A percentile compares a stretch with the other conserved stretches of the same genome.
Conservation (phyloP, 2,329 filamentous ascomycete species). For the Monilinia laxa region DNA sequence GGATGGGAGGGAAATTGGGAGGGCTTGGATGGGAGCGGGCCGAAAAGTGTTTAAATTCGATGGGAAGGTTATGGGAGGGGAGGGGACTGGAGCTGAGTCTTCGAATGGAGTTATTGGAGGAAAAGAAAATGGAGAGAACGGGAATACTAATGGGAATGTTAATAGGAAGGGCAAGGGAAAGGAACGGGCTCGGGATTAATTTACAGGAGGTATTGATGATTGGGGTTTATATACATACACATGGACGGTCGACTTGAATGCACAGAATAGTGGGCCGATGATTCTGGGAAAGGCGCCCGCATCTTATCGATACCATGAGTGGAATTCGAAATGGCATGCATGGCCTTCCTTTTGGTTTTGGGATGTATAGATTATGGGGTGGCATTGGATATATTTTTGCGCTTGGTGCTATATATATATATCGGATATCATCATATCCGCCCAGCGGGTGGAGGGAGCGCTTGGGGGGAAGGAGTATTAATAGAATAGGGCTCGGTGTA, state of each 20-base stretch:
- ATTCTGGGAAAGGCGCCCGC: neutral
- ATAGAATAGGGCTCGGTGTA: neutral
- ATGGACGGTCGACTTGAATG: neutral
- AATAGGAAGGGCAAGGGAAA: slow-evolving; percentile 6
- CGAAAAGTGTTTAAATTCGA: slow-evolving; percentile 37
- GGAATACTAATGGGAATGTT: slow-evolving; percentile 27
- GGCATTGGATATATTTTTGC: neutral
- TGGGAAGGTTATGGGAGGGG: slow-evolving; percentile 29
- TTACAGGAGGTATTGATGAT: neutral
- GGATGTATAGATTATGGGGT: neutral
- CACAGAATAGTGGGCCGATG: neutral
- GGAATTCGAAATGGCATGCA: neutral
- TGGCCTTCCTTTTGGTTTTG: neutral
- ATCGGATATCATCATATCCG: neutral
- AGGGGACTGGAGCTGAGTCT: slow-evolving; percentile 24
- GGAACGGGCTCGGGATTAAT: neutral
- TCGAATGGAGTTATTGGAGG: neutral
- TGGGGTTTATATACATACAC: neutral
- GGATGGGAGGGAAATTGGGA: slow-evolving; percentile 38
- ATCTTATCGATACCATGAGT: neutral
- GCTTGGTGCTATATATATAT: too few species aligned
- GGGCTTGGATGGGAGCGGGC: slow-evolving; percentile 38
- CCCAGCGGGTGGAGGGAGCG: neutral
- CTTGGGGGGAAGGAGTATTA: neutral
- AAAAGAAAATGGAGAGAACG: slow-evolving; percentile 20